Evolutionary conservation across 225 moss, liverwort and hornwort species (phyloP).

Genomic region (Physcomitrellopsis africana): DNA sequence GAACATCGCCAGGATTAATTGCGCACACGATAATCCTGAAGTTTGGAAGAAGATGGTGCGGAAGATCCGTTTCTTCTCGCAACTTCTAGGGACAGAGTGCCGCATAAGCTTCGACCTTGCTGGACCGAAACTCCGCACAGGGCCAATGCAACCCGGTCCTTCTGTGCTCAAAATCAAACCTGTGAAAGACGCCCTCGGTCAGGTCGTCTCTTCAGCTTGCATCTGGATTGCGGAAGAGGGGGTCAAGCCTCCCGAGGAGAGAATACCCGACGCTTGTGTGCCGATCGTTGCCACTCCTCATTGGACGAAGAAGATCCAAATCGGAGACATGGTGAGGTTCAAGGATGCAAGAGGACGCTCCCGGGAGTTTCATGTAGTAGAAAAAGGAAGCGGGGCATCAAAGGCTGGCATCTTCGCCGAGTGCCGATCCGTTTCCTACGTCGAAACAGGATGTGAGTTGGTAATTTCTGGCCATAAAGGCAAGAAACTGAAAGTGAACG

Average conservation of each 20-base stretch:
- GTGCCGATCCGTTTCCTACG: slow-evolving; percentile 35
- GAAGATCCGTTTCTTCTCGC: slow-evolving; percentile 50
- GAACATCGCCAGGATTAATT: slow-evolving; percentile 59
- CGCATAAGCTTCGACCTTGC: slow-evolving; percentile 51
- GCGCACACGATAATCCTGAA: slow-evolving; percentile 38
- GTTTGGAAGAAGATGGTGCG: slow-evolving; percentile 43
- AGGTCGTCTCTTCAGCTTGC: slow-evolving; percentile 42
- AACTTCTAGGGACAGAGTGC: slow-evolving; percentile 48
- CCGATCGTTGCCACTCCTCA: slow-evolving; percentile 26
- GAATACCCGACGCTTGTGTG: slow-evolving; percentile 41
- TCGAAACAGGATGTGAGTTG: slow-evolving; percentile 44
- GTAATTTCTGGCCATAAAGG: background rate
- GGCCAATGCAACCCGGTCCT: slow-evolving; percentile 46
- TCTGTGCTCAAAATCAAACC: slow-evolving; percentile 59
- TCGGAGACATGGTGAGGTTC: slow-evolving; percentile 49
- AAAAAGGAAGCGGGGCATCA: slow-evolving; percentile 33
- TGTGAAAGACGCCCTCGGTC: slow-evolving; percentile 35
- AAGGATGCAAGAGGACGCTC: slow-evolving; percentile 42
- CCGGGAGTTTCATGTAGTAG: slow-evolving; percentile 46
- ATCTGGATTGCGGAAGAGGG: slow-evolving; percentile 48
- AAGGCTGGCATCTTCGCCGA: slow-evolving; percentile 45
- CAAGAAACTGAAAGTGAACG: slow-evolving; percentile 41
- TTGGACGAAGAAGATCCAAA: slow-evolving; percentile 40
- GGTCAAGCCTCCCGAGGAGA: slow-evolving; percentile 33
- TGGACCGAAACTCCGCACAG: slow-evolving; percentile 63